Conservation (phyloP, 2,329 filamentous ascomycete genomes). For the Colletotrichum magnum region DNA sequence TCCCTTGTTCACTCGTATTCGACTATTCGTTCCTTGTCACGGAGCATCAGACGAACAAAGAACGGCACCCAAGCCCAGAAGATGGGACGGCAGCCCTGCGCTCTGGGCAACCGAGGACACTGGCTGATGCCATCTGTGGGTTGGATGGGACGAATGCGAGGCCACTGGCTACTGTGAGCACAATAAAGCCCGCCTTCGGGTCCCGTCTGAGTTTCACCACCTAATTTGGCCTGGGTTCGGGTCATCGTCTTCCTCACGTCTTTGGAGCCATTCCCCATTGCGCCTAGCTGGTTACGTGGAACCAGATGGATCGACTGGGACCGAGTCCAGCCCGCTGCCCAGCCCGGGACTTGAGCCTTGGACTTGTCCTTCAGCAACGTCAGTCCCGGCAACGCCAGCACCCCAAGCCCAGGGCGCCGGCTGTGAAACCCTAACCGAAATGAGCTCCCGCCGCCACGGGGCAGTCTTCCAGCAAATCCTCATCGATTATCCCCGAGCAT, state of each 20-base stretch:
- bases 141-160: slow-evolving; percentile 17
- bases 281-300: slow-evolving; percentile 37
- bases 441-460: slow-evolving; percentile 40
- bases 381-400: slow-evolving; percentile 23
- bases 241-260: slow-evolving; percentile 12
- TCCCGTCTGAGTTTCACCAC: slow-evolving; percentile 30
- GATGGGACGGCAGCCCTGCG: slow-evolving; percentile 32
- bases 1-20: slow-evolving; percentile 7
- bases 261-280: slow-evolving; percentile 28
- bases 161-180: slow-evolving; percentile 5
- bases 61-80: slow-evolving; percentile 12
- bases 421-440: slow-evolving; percentile 42
- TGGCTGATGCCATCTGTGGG: slow-evolving; percentile 24
- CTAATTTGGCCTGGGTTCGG: slow-evolving; percentile 27
- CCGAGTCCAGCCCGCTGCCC: slow-evolving; percentile 24
- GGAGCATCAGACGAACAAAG: slow-evolving; percentile 36
- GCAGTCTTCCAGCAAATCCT: slow-evolving; percentile 30
- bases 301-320: slow-evolving; percentile 30
- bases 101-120: slow-evolving; percentile 21
- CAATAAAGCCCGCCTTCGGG: slow-evolving; percentile 20
- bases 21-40: not conserved
- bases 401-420: slow-evolving; percentile 24
- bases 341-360: slow-evolving; percentile 14
- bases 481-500: slow-evolving; percentile 26
- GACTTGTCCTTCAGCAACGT: slow-evolving; percentile 24